Evolutionary conservation across 805 yeast species (phyloP).

Genomic region (Candida dendrica): DNA sequence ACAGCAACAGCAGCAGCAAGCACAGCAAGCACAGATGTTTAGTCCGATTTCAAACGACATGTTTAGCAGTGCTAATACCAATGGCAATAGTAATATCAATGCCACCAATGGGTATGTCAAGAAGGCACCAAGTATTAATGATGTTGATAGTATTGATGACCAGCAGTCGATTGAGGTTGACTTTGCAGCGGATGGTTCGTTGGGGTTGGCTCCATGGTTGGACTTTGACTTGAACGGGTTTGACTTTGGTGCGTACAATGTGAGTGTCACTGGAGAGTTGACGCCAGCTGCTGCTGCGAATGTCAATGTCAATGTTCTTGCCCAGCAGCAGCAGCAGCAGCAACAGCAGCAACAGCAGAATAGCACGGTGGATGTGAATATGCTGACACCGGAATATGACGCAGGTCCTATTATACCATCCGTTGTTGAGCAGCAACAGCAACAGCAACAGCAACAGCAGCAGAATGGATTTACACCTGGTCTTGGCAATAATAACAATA

Average conservation of each 20-base stretch:
- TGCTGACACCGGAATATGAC: neutral
- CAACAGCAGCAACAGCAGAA: too few relatives aligned
- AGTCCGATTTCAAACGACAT: neutral
- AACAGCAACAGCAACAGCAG: conserved; percentile 1
- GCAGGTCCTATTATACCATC: neutral
- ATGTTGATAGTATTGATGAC: conserved; percentile 3
- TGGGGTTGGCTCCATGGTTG: conserved; percentile 65
- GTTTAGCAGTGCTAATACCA: neutral
- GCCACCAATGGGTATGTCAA: conserved; percentile 1
- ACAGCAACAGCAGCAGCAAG: neutral
- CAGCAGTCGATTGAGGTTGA: conserved; percentile 30
- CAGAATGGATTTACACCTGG: neutral
- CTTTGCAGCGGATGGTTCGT: conserved; percentile 77
- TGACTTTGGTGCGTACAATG: conserved; percentile 7
- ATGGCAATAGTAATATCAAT: neutral
- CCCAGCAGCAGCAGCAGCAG: too few relatives aligned
- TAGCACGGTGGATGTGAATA: neutral
- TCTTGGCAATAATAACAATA: too few relatives aligned
- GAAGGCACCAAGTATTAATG: conserved; percentile 1
- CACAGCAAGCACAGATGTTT: neutral
- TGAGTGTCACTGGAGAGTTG: conserved; percentile 4
- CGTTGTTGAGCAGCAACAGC: neutral
- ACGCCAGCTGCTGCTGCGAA: conserved; percentile 1
- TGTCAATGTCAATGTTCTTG: neutral
- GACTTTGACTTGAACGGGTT: conserved; percentile 34